Base-by-base conservation (phyloP, 1,284 basidiomycete species). In the Microbotryomycetes sp. region DNA sequence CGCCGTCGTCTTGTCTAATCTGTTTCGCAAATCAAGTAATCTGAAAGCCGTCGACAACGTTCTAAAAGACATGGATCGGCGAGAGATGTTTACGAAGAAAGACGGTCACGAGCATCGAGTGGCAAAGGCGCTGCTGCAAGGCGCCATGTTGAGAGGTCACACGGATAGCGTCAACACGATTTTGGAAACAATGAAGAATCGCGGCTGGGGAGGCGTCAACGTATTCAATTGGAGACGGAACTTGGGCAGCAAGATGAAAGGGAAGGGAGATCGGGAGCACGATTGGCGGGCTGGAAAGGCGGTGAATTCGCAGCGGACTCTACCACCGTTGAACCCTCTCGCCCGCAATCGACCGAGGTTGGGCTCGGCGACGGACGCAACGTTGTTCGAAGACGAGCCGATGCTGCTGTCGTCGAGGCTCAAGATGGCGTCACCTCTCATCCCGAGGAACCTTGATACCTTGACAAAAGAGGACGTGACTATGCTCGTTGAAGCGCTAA, bases 391-490 rank as follows among this genome's bases (percentile, higher is more conserved):
- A n/a, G 26, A n/a, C 18, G 24, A 18, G 23, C 24, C 24, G 13
- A 5, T 16, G 16, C 50, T 5, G n/a, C 7, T n/a, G 4, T 13
- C 50, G 18, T n/a, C 50, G 11, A 13, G 2, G 28, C n/a, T 24
- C 9, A 29, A n/a, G 5, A 18, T 7, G n/a, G 28, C 9, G 23
- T 26, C 24, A 7, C 50, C 24, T n/a, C 29, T 53, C 45, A 45
- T 67, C 18, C 62, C 66, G 18, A 26, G 52, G 3, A 15, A 46
- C 9, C 27, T 60, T 1, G 18, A 26, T 3, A 7, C 26, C 18
- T 50, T 67, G 16, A 30, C 62, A 11, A 15, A 28, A 4, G 56
- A 55, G n/a, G 61, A 56, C 49, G 7, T 65, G 50, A 16, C 61
- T 2, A 47, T 49, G 0, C 59, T 67, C 27, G 51, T 57, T 15